Evolutionary conservation across 2,329 filamentous ascomycete species (phyloP), one percentile per base, ranked within the genome.

Genomic region (Botrytis hyacinthi): DNA sequence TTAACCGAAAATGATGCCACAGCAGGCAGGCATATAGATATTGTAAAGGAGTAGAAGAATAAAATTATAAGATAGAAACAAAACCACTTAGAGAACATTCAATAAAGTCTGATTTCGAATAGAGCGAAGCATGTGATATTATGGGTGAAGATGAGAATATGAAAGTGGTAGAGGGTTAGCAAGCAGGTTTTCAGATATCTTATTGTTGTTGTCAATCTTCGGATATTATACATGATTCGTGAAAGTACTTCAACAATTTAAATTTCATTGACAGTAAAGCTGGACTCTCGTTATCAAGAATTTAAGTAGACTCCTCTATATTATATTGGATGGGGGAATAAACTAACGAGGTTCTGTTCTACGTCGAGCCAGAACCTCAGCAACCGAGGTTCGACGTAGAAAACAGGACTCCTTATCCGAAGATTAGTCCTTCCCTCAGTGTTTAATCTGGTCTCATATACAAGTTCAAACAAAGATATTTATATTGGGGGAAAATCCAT

Each of bases 401-500:
- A n/a, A 10, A 54, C 48, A 54, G n/a, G 26, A 29, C n/a, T 57
- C n/a, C 51, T 18, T 26, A 14, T 12, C 48, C 40, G 10, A 26
- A 18, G 3, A 10, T 8, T 0, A 26, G 20, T 20, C 20, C 3
- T 1, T 22, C 20, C 2, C 6, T 26, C 20, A 22, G 20, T 26
- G 22, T 51, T 12, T 12, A 12, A 12, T 51, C 9, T 51, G 22
- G 22, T 51, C 22, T 12, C 22, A 9, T 26, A 51, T 51, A 12
- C 3, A 51, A 26, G 4, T 26, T 26, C 8, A 26, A 26, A 12
- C 9, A 4, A 26, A 51, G 22, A 26, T 51, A 1, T 51, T 26
- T 26, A 51, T 51, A 26, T 5, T 26, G 2, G 22, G 20, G 20
- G 20, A 48, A 26, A 48, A 22, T 1, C 7, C 20, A 48, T 48